Evolutionary conservation across 352 stramenopile species (phyloP).

Genomic region (Aphanomyces astaci): DNA sequence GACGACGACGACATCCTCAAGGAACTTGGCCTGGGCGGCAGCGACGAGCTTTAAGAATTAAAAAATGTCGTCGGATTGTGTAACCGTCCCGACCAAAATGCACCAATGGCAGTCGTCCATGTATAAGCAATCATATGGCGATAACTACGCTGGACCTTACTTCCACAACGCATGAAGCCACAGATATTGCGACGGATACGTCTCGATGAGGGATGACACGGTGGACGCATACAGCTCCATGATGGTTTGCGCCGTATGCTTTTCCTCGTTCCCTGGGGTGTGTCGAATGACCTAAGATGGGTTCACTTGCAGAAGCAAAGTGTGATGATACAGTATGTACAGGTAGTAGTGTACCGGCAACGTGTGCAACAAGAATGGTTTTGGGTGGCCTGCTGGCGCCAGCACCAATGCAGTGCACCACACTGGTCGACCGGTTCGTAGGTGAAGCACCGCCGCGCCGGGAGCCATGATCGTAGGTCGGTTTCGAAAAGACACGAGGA

Average conservation of each 20-base stretch:
- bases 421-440: constrained; percentile 1
- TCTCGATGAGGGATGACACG: neutral
- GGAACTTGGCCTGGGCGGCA: constrained; percentile 49
- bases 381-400: neutral
- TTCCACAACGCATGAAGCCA: constrained; percentile 19
- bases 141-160: neutral
- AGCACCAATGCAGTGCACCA: constrained; percentile 17
- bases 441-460: neutral
- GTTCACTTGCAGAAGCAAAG: no score
- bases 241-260: neutral
- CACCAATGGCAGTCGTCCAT: neutral
- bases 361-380: constrained; percentile 10
- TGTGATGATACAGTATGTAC: no score
- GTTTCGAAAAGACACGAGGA: constrained; percentile 2
- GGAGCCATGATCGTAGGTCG: neutral
- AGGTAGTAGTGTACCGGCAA: neutral
- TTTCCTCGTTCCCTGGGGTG: no score
- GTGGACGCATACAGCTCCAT: constrained; percentile 9
- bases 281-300: no score
- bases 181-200: constrained; percentile 2
- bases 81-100: neutral
- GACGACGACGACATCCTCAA: constrained; percentile 83
- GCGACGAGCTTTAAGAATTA: constrained; percentile 73
- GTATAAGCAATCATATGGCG: neutral
- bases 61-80: constrained; percentile 1